Base-by-base conservation (phyloP, 2,329 filamentous ascomycete genomes). In the Scedosporium boydii region DNA sequence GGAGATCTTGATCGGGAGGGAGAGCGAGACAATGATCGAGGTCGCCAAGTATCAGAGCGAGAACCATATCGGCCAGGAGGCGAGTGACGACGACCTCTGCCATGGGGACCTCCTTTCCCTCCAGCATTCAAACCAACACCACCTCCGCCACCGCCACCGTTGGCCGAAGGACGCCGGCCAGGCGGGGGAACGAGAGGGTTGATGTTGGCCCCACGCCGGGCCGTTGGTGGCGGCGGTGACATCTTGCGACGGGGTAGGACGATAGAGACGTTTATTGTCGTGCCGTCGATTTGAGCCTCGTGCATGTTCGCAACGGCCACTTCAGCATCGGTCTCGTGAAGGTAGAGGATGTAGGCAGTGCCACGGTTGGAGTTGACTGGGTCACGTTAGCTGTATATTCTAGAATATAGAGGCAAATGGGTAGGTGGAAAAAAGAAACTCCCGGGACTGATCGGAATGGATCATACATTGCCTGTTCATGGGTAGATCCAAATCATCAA, bases 241-340 rank as follows among this genome's bases (percentile, higher is more conserved):
- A 96, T 90, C 68, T 91, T 91, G 69, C 89, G 87, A 59, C 89
- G 85, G 0, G 91, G 91, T 42, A 96, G 80, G 27, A 96, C 91
- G 67, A 97, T 95, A 55, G 90, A 95, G 58, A 97, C 93, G 70
- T 88, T 89, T 70, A 97, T 87, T 46, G 86, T 81, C 23, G 87
- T 85, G 60, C 92, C 92, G 73, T 97, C 93, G 29, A 96, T 78
- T 71, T 96, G 90, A n/a, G 90, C 91, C 77, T 99, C 95, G 74
- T 99, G 95, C 95, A 99, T 98, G 72, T 96, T 90, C 18, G 93
- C 86, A 68, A 97, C 96, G 29, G 95, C 95, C 14, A 86, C 81
- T 75, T 97, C 91, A 26, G 95, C 93, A 66, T 93, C 89, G 59
- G 84, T 80, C 66, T 92, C 85, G 67, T 88, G 82, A 61, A 86